Base-by-base conservation (phyloP, 345 rosid species). In the Rubroshorea leprosula region DNA sequence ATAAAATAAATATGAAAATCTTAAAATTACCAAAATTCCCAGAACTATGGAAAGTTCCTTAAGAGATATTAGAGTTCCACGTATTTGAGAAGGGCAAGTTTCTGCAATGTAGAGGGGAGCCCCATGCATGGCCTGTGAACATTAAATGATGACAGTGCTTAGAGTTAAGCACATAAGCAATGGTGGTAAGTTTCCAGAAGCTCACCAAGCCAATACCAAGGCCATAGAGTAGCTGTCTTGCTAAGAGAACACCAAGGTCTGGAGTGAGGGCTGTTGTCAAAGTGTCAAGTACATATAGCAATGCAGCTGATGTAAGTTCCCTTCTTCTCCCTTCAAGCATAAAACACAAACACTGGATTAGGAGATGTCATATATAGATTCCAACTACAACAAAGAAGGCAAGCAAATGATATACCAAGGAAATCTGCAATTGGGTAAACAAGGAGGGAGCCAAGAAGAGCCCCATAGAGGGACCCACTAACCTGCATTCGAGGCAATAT, bases 91-190 rank as follows among this genome's bases (percentile, higher is more conserved):
- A 1, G 98, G 98, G 62, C 95, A 89, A 54, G 98, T 92, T 74
- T 92, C 96, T 50, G 98, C 95, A 57, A 92, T 89, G 72, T 89
- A 92, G 20, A 89, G 87, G 38, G 98, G 98, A 76, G 95, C 96
- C 23, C 96, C 98, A 22, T 89, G 98, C 98, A 92, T 92, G 51
- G 96, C 96, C 98, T 92, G 77, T 64, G 31, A 8, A 61, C 35
- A 71, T 43, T 47, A 59, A 2, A 31, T 10, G 31, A 31, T 2
- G 44, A 27, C 8, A 31, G 63, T 27, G 39, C 51, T 63, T 46
- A 26, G 16, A 49, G 21, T 24, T 53, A 24, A 49, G 35, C 27
- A 22, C 49, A 43, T 49, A 57, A 58, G 46, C 55, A 52, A 16
- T 2, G 13, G 54, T 23, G 11, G 10, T 27, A 8, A 35, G 51